Evolutionary conservation across 2,329 filamentous ascomycete species (phyloP), one percentile per base, ranked within the genome.

Genomic region (Neofusicoccum cordaticola): DNA sequence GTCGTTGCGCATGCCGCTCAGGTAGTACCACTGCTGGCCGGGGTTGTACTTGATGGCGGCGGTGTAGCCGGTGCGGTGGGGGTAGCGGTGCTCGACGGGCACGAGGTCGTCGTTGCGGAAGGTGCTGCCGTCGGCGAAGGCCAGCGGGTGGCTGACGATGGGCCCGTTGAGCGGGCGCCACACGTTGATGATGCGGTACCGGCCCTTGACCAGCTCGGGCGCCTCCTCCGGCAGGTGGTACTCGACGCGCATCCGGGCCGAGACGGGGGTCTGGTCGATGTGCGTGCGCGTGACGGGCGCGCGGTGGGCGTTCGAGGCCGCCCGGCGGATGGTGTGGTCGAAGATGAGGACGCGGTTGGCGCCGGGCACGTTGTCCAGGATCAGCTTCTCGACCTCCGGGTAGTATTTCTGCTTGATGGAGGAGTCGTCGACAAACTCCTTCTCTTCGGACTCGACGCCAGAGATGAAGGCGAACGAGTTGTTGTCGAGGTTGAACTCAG

Each of bases 161-260:
- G 83, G 81, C 0, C 82, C 85, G 53, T 86, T 87, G 17, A 89
- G 75, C 0, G 75, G 88, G 0, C 90, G 84, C 93, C 93, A 97
- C 53, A 97, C 89, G 69, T 96, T 97, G 75, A 97, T 86, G 72
- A 97, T 91, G 66, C 92, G 86, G 76, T 92, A 93, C 2, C 92
- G 87, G 2, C 84, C 86, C 65, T 82, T 74, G 1, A 94, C 84
- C 0, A 94, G 80, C 63, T 77, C 72, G 3, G 89, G 87, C 0
- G 91, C 90, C 9, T 84, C 84, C 0, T 52, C 56, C 2, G 85
- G 78, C 63, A 92, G 81, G 75, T 93, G 91, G 1, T 84, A 80
- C 13, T 80, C 80, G 2, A 96, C 90, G 53, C 92, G 89, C 74
- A 85, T 82, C 9, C 79, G 83, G 0, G 90, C 88, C 0, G 90